Evolutionary conservation across 192 early-diverging fungal genomes (phyloP).

Genomic region (Oehlia diaphana): DNA sequence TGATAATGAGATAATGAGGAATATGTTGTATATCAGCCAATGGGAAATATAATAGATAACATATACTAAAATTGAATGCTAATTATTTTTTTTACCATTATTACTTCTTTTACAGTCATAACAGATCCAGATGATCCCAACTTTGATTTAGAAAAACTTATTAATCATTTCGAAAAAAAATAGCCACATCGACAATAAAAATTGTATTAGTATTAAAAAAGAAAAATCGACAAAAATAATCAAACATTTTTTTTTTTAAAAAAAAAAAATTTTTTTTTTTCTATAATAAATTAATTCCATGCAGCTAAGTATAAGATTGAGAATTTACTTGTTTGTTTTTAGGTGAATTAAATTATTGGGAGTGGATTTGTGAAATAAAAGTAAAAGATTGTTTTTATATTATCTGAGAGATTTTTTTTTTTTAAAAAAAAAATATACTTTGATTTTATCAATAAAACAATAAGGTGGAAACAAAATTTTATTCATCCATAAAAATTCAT

Average conservation of each 20-base stretch:
- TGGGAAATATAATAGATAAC: background rate
- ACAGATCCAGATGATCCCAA: slow-evolving; percentile 24
- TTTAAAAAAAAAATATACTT: background rate
- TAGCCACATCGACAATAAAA: background rate
- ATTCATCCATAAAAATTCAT: background rate
- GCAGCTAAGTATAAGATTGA: too few relatives aligned
- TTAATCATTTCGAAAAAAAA: background rate
- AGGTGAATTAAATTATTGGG: too few relatives aligned
- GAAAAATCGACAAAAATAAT: background rate
- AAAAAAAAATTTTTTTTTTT: too few relatives aligned
- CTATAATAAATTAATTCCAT: too few relatives aligned
- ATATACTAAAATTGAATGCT: background rate
- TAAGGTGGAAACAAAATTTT: background rate
- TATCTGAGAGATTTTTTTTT: background rate
- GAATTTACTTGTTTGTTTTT: too few relatives aligned
- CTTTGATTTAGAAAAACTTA: slow-evolving; percentile 17
- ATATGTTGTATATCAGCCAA: too few relatives aligned
- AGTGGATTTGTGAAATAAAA: too few relatives aligned
- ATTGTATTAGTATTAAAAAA: background rate
- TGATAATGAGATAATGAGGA: too few relatives aligned
- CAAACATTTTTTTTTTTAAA: background rate
- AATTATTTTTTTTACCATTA: background rate
- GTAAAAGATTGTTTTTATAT: too few relatives aligned
- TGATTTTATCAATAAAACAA: background rate
- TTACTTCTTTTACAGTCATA: slow-evolving; percentile 14